A percentile compares a stretch with the other conserved stretches of the same genome.
These are phyloP conservation scores for Thermomyces lanuginosus DNA, from an alignment of 2,329 filamentous ascomycete species.

Conservation along the genomic window DNA sequence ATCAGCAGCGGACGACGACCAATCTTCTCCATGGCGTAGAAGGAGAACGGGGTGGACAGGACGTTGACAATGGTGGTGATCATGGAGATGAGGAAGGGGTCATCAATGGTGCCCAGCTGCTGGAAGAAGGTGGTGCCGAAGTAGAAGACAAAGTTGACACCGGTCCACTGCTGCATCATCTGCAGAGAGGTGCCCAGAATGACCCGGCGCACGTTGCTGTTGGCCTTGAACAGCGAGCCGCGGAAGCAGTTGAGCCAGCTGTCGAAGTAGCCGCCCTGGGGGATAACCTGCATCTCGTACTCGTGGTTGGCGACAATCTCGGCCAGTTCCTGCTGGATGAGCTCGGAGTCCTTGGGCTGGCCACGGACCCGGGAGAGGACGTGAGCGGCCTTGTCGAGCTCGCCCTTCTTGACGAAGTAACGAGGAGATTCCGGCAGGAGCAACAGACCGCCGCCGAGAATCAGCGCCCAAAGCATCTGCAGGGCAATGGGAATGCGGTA, in stretches of 20 bases:
- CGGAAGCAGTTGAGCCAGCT: constrained; percentile 53
- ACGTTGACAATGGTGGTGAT: constrained; percentile 84
- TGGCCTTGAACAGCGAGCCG: constrained; percentile 37
- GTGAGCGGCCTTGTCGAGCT: constrained; percentile 46
- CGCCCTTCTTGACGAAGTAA: constrained; percentile 66
- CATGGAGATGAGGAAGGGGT: constrained; percentile 69
- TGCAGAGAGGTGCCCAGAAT: constrained; percentile 57
- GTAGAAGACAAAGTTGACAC: constrained; percentile 89
- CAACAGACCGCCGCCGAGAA: constrained; percentile 55
- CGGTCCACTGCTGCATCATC: constrained; percentile 70
- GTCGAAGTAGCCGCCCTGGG: constrained; percentile 46
- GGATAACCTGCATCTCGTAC: constrained; percentile 58
- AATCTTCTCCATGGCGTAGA: constrained; percentile 68
- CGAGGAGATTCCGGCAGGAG: constrained; percentile 73
- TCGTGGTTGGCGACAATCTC: constrained; percentile 83
- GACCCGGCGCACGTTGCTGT: constrained; percentile 46
- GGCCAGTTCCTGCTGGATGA: constrained; percentile 60
- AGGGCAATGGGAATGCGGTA: constrained; percentile 71
- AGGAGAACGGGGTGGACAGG: constrained; percentile 67
- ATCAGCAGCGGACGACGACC: constrained; percentile 70
- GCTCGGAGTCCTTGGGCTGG: constrained; percentile 55
- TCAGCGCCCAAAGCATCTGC: constrained; percentile 65
- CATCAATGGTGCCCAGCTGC: constrained; percentile 55
- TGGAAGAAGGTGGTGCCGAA: constrained; percentile 74
- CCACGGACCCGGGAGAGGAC: constrained; percentile 55